Evolutionary conservation across 768 basidiomycete genomes (phyloP).

Genomic region (Candolleomyces aberdarensis): DNA sequence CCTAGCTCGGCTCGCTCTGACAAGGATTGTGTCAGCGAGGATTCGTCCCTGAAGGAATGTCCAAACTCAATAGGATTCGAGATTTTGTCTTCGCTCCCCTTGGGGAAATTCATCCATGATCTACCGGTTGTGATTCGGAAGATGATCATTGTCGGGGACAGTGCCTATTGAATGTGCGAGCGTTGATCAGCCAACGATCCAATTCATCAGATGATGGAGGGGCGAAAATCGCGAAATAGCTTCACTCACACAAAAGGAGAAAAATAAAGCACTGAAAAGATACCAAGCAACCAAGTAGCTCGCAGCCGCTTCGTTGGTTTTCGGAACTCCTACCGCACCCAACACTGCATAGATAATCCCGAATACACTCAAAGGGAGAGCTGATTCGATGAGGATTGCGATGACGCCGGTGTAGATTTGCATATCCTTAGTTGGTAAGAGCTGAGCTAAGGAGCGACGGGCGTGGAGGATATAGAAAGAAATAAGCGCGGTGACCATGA

Average conservation of each 20-base stretch:
- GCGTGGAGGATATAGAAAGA: neutral
- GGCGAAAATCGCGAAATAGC: too few species aligned
- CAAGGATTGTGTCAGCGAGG: too few species aligned
- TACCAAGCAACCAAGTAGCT: neutral
- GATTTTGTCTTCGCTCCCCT: neutral
- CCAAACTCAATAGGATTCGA: too few species aligned
- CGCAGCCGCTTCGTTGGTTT: too few species aligned
- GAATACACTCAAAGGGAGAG: neutral
- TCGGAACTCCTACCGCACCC: neutral
- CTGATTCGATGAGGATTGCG: neutral
- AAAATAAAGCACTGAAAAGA: neutral
- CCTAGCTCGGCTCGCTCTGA: too few species aligned
- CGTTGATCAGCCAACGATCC: neutral
- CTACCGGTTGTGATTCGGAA: conserved; percentile 1
- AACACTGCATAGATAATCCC: neutral
- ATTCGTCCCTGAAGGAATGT: too few species aligned
- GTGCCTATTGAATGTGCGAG: too few species aligned
- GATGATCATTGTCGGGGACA: neutral
- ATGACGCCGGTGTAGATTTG: neutral
- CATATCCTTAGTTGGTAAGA: neutral
- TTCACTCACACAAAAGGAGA: neutral
- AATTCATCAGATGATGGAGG: neutral
- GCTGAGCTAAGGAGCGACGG: neutral
- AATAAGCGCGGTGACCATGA: neutral
- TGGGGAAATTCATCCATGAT: neutral